Evolutionary conservation across 176 grass and related monocot genomes (phyloP), one percentile per base, ranked within the genome.

Genomic region (Thinopyrum elongatum): DNA sequence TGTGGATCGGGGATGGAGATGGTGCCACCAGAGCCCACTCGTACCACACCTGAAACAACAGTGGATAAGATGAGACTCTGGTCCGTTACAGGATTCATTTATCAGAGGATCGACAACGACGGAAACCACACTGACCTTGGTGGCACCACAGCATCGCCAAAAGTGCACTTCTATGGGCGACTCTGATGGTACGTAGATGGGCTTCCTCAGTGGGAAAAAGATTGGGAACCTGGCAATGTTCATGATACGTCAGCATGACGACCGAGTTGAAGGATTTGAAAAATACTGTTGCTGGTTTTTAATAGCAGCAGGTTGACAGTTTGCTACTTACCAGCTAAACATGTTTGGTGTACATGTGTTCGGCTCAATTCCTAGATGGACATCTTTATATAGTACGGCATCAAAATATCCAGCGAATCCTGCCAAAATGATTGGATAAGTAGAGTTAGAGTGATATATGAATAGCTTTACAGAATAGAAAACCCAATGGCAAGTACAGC

Each of bases 331-430:
- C 97, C 97, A 98, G 79, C 97, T 98, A 84, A 98, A 98, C 97
- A 98, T 98, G 86, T 96, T 98, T 82, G 97, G 97, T n/a, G 97
- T 98, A 80, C 90, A 87, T 5, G 90, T 94, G 63, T 87, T 92
- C 70, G 97, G 94, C 77, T 98, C 97, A 68, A 98, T 98, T 71
- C 97, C 97, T 0, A 98, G 92, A 94, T 96, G 97, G 64, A 98
- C 97, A 46, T 98, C 97, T 77, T 92, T 94, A 75, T 98, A 98
- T 12, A 98, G 85, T 58, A 90, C 61, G 1, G 97, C 90, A 85
- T 99, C 88, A 78, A 99, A 99, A 78, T 99, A 99, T 87, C 97
- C 97, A 87, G 97, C 97, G 81, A 99, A 99, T 41, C 97, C 94
- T 99, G 86, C 35, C 83, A 85, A 72, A 80, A 85, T 68, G 12